phyloP scores from a whole-genome alignment of 164 flowering plant genomes.

The Stephania cephalantha region DNA sequence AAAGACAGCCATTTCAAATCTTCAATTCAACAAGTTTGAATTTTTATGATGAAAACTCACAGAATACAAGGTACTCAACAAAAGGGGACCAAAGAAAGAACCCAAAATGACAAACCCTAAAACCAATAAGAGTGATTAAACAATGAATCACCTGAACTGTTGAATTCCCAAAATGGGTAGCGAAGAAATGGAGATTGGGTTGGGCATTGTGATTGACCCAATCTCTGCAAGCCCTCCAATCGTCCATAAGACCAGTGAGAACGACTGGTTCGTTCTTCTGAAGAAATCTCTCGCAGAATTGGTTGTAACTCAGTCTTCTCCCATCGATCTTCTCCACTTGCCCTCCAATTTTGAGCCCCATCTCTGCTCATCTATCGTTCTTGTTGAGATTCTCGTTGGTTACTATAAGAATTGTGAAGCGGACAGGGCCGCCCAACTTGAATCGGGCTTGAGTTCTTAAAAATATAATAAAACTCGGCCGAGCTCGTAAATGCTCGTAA shows the following conservation, averaged over 20 bases:
- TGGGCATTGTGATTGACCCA: slow-evolving; percentile 61
- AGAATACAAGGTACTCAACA: not conserved
- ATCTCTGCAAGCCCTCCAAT: slow-evolving; percentile 77
- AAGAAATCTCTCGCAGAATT: slow-evolving; percentile 56
- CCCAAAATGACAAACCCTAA: not conserved
- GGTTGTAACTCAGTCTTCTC: slow-evolving; percentile 50
- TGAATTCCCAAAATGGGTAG: slow-evolving; percentile 66
- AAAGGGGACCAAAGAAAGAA: not conserved
- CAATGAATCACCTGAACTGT: slow-evolving; percentile 55
- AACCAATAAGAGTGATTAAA: not conserved
- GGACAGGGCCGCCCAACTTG: too few species aligned
- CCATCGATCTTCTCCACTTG: slow-evolving; percentile 64
- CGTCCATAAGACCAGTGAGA: slow-evolving; percentile 72
- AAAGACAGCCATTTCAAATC: not conserved
- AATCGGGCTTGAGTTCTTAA: too few species aligned
- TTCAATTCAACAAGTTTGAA: not conserved
- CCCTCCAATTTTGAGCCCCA: slow-evolving; percentile 64
- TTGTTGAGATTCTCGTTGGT: too few species aligned
- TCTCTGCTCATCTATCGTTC: slow-evolving; percentile 9
- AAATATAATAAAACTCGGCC: too few species aligned
- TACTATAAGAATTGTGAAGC: too few species aligned
- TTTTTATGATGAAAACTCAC: not conserved
- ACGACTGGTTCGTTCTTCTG: slow-evolving; percentile 68
- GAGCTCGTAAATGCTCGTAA: too few species aligned
- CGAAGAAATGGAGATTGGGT: slow-evolving; percentile 72